These are phyloP conservation scores for Wickerhamomyces canadensis DNA, from an alignment of 805 yeast genomes.

Conservation along the genomic window DNA sequence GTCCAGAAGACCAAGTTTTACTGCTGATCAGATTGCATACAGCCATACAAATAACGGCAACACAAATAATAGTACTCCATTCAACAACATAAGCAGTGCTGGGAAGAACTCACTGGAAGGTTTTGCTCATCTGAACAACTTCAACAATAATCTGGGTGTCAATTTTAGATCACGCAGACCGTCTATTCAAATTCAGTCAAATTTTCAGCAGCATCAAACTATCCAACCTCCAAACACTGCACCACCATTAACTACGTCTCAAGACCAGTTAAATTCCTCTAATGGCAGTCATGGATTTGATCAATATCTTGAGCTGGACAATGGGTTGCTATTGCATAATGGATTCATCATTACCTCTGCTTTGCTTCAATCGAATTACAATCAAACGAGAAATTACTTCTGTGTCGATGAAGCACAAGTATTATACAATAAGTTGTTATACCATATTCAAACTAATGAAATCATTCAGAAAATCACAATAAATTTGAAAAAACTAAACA, in stretches of 20 bases:
- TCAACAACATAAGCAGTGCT: no score
- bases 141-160: slow-evolving; percentile 11
- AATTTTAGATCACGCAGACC: slow-evolving; percentile 23
- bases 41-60: slow-evolving; percentile 12
- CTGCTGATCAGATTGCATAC: slow-evolving; percentile 47
- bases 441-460: slow-evolving; percentile 29
- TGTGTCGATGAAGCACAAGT: slow-evolving; percentile 36
- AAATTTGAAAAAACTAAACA: slow-evolving; percentile 25
- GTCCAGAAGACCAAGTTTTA: slow-evolving; percentile 69
- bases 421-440: slow-evolving; percentile 33
- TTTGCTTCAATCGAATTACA: slow-evolving; percentile 45
- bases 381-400: slow-evolving; percentile 50
- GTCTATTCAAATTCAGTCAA: slow-evolving; percentile 13
- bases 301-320: slow-evolving; percentile 41
- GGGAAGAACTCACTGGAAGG: slow-evolving; percentile 11
- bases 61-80: no score
- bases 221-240: slow-evolving; percentile 3
- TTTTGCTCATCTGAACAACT: slow-evolving; percentile 10
- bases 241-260: slow-evolving; percentile 1
- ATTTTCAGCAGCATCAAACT: slow-evolving; percentile 7
- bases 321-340: slow-evolving; percentile 54
- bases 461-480: slow-evolving; percentile 14
- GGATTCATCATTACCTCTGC: slow-evolving; percentile 55
- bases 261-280: no score
- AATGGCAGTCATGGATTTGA: slow-evolving; percentile 1